phyloP scores from a whole-genome alignment of 2,329 filamentous ascomycete species.

The Coniosporium tulheliwenetii region DNA sequence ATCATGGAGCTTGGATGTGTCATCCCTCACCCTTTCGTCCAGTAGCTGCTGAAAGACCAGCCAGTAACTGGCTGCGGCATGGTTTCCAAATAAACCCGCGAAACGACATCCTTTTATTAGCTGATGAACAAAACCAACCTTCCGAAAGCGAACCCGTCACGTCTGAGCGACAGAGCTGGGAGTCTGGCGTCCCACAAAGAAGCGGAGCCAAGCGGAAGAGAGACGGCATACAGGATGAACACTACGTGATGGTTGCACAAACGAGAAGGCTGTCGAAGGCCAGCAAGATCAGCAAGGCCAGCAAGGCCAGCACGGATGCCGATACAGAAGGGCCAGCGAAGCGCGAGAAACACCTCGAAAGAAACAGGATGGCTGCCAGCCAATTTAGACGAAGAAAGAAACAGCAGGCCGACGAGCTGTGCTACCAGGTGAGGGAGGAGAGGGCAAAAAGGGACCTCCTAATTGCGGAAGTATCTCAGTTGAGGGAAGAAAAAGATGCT shows the following conservation, averaged over 20 bases:
- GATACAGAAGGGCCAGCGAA: slow-evolving; percentile 21
- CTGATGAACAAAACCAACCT: too few species aligned
- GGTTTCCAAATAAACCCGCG: too few species aligned
- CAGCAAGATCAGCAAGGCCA: not conserved
- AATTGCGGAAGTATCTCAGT: not conserved
- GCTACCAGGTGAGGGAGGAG: not conserved
- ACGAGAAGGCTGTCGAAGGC: not conserved
- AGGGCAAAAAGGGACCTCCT: not conserved
- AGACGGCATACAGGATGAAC: not conserved
- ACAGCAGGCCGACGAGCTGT: slow-evolving; percentile 13
- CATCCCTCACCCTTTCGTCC: too few species aligned
- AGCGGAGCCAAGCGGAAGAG: not conserved
- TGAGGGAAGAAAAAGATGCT: not conserved
- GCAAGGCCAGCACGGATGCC: slow-evolving; percentile 3
- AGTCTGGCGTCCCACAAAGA: not conserved
- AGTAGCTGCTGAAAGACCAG: too few species aligned
- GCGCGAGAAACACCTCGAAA: slow-evolving; percentile 45
- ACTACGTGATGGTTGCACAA: not conserved
- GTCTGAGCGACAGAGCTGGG: too few species aligned
- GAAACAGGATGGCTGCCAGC: slow-evolving; percentile 57
- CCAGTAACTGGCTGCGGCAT: too few species aligned
- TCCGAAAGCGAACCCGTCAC: too few species aligned
- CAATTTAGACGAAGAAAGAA: slow-evolving; percentile 60
- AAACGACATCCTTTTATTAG: too few species aligned
- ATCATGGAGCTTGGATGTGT: too few species aligned